Evolutionary conservation across 139 green algal species (phyloP), one percentile per base, ranked within the genome.

Genomic region (Edaphochlamys debaryana): DNA sequence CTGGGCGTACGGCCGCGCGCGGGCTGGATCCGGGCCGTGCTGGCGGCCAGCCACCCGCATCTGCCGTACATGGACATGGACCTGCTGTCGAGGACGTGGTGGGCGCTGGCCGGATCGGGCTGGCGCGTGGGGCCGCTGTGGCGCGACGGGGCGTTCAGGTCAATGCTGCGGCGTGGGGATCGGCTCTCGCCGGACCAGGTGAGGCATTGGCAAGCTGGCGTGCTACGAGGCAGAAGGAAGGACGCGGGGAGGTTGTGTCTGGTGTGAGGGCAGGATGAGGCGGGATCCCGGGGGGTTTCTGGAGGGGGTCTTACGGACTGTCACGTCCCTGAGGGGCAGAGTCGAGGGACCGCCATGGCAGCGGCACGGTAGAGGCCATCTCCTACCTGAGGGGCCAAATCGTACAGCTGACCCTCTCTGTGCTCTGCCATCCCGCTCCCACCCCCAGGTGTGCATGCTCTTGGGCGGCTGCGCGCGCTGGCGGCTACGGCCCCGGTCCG

Each of bases 101-200:
- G 76, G 76, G 76, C 76, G 36, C 45, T 82, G 62, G 58, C 52
- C 7, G 36, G 38, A 38, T n/a, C 73, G 41, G 32, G 76, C n/a
- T 82, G 76, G 76, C 42, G n/a, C n/a, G 62, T 63, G 32, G 63
- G 58, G 30, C 19, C 30, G 17, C 6, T 2, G 4, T 82, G 76
- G 76, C 32, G 63, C 4, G 41, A 5, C 40, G 40, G 19, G n/a
- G 19, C 27, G 60, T 30, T 73, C 42, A 19, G 0, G 4, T 62
- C 62, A 20, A 11, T 82, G 42, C 7, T 22, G 32, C 32, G 3
- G 22, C 32, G 41, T n/a, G 76, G 42, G 32, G 23, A 60, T 32
- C 27, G 3, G 11, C 40, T 82, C 32, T 5, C 30, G 34, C 62
- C 76, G 0, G 60, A 81, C 34, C 34, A 79, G 72, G 72, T 79